A percentile compares a stretch with the other conserved stretches of the same genome.
Evolutionary conservation across 257 asterid genomes (phyloP).

Genomic region (Paraleonurus japonicus): DNA sequence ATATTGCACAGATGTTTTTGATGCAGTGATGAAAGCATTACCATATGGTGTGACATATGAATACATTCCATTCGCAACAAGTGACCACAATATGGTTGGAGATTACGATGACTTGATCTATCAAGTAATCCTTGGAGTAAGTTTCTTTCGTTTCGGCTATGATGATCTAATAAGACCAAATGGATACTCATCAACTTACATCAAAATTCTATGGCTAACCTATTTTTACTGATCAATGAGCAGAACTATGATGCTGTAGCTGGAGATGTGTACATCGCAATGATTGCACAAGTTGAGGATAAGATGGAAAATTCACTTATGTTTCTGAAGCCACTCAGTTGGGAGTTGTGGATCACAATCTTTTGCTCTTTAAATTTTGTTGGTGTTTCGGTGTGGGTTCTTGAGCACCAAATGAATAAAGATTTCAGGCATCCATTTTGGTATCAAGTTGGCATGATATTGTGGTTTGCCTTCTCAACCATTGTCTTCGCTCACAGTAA

Average conservation of each 20-base stretch:
- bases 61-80: no score
- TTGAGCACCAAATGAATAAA: slow-evolving; percentile 24
- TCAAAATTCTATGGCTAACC: neutral
- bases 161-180: neutral
- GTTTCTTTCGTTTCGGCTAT: neutral
- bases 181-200: neutral
- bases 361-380: slow-evolving; percentile 15
- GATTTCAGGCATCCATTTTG: slow-evolving; percentile 19
- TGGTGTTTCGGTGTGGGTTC: slow-evolving; percentile 25
- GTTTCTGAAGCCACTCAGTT: slow-evolving; percentile 27
- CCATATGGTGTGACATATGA: no score
- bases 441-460: slow-evolving; percentile 41
- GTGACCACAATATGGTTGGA: no score
- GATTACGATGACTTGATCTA: slow-evolving; percentile 20
- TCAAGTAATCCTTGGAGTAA: slow-evolving; percentile 38
- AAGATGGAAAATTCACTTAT: slow-evolving; percentile 18
- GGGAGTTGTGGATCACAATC: slow-evolving; percentile 23
- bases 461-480: slow-evolving; percentile 54
- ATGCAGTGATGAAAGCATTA: no score
- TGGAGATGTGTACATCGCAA: slow-evolving; percentile 30
- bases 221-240: slow-evolving; percentile 13
- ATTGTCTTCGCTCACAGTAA: slow-evolving; percentile 34
- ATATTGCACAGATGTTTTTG: slow-evolving; percentile 43
- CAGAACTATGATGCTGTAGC: slow-evolving; percentile 26
- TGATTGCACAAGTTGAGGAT: slow-evolving; percentile 18